Evolutionary conservation across 495 filamentous ascomycete genomes (phyloP).

Genomic region (Barbatosphaeria neglecta): DNA sequence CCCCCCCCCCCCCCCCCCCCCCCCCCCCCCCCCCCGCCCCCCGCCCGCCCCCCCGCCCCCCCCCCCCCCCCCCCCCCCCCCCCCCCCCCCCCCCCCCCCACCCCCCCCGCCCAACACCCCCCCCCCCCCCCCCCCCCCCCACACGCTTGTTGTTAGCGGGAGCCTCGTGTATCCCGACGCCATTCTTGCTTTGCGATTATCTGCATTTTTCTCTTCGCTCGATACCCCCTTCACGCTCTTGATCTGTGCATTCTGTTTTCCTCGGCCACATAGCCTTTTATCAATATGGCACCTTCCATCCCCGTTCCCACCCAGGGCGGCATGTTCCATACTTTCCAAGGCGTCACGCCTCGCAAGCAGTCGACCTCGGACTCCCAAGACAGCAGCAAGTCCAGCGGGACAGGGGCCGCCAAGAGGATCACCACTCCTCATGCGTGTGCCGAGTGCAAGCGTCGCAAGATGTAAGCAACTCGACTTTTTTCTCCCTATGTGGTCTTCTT

Average conservation of each 20-base stretch:
- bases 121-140: too few relatives aligned
- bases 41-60: too few relatives aligned
- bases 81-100: too few relatives aligned
- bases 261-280: constrained; percentile 8
- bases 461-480: constrained; percentile 32
- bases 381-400: constrained; percentile 28
- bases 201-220: background rate
- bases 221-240: background rate
- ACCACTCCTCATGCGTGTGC: constrained; percentile 48
- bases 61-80: too few relatives aligned
- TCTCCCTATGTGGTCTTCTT: background rate
- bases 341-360: constrained; percentile 34
- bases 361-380: constrained; percentile 35
- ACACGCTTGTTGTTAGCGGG: too few relatives aligned
- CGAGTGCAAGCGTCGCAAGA: constrained; percentile 48
- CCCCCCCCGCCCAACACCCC: too few relatives aligned
- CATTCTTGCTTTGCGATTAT: too few relatives aligned
- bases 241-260: constrained; percentile 5
- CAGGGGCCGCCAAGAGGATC: constrained; percentile 33
- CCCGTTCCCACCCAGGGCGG: constrained; percentile 37
- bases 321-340: constrained; percentile 44
- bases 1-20: too few relatives aligned
- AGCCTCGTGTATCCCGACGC: too few relatives aligned
- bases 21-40: too few relatives aligned
- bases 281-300: constrained; percentile 36